Evolutionary conservation across 176 grass and related monocot species (phyloP), one percentile per base, ranked within the genome.

Genomic region (Ampelocalamus luodianensis): DNA sequence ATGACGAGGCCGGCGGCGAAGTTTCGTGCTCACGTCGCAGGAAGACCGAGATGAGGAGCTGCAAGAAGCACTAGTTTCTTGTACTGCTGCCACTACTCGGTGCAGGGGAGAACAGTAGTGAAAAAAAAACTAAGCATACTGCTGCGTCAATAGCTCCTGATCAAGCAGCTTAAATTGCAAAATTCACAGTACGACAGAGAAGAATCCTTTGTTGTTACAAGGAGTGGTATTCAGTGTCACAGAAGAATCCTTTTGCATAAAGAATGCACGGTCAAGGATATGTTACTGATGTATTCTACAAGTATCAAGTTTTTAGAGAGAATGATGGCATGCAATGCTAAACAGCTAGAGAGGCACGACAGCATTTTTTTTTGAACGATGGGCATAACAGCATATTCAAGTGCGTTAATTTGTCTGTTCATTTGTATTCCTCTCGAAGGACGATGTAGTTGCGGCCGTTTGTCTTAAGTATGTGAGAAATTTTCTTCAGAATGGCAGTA

Each of bases 361-460:
- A 79, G 71, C 71, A 81, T 85, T n/a, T n/a, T n/a, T n/a, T n/a
- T n/a, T n/a, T n/a, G n/a, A n/a, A n/a, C n/a, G n/a, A n/a, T n/a
- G 42, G n/a, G 82, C 43, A 46, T 23, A 69, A 51, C 62, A 79
- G 71, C 71, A 81, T 85, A 90, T 82, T 82, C 83, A 77, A 46
- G 40, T 71, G 37, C 10, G 18, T 53, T 65, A 53, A 46, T 68
- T 87, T 82, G 24, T 65, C 26, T 72, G 73, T 71, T 89, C 79
- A 92, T 69, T 49, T 72, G 39, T 65, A 26, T 65, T 89, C 78
- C 82, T 63, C 10, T 54, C 58, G 81, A 77, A 94, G 89, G 50
- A 82, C 10, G 23, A 94, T 20, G 18, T 87, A 76, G 24, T 12
- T 77, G 37, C 10, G 6, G 6, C 65, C 65, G 17, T 82, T 78